Evolutionary conservation across 2,329 filamentous ascomycete species (phyloP).

Genomic region (Spiromastix sp.): DNA sequence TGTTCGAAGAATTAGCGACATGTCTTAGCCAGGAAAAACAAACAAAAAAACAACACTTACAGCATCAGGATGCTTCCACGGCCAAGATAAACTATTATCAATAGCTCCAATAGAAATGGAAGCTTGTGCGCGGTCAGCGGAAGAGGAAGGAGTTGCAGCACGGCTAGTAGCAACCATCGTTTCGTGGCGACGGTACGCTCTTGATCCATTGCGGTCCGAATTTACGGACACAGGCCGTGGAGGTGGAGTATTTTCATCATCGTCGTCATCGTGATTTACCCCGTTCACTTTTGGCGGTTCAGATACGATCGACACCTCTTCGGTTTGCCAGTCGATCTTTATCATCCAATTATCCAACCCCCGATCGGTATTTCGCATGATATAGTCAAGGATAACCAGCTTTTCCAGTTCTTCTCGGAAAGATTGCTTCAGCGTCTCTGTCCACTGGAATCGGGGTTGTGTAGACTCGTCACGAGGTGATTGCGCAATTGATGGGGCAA

Average conservation of each 20-base stretch:
- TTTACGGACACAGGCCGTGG: conserved; percentile 53
- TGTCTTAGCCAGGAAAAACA: neutral
- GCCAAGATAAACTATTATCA: conserved; percentile 96
- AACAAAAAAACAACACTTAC: conserved; percentile 30
- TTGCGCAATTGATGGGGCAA: conserved; percentile 27
- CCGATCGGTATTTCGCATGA: conserved; percentile 97
- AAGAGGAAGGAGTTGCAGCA: conserved; percentile 41
- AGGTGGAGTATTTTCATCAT: conserved; percentile 38
- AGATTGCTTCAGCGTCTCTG: conserved; percentile 73
- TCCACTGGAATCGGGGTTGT: conserved; percentile 64
- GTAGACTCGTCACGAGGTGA: conserved; percentile 36
- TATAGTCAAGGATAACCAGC: conserved; percentile 93
- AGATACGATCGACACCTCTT: conserved; percentile 75
- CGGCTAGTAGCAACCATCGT: conserved; percentile 67
- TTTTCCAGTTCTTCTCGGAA: conserved; percentile 95
- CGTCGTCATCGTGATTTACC: conserved; percentile 32
- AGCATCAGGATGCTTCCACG: conserved; percentile 97
- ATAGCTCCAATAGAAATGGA: conserved; percentile 79
- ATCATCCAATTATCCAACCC: conserved; percentile 99
- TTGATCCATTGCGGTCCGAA: conserved; percentile 25
- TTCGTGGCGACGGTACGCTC: conserved; percentile 66
- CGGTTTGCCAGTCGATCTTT: conserved; percentile 76
- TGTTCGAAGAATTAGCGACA: conserved; percentile 21
- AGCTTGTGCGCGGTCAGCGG: conserved; percentile 37
- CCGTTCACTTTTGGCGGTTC: conserved; percentile 63